These are phyloP conservation scores for Mucor piriformis DNA, from an alignment of 371 early-diverging fungal species.

Conservation along the genomic window DNA sequence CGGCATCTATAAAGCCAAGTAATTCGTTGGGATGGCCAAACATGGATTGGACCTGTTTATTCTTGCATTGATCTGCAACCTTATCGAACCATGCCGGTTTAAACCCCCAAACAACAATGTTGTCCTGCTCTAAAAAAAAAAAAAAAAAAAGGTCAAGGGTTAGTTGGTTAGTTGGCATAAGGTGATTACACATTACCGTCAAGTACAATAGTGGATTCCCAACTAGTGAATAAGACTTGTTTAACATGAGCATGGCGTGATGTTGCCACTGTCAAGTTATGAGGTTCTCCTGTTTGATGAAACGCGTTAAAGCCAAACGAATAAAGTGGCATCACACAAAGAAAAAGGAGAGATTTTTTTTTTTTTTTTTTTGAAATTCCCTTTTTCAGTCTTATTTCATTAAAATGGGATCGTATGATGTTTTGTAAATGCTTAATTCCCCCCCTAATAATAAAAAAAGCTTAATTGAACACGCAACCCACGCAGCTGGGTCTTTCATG, in stretches of 20 bases:
- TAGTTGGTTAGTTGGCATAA: no score
- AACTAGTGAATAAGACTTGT: constrained; percentile 26
- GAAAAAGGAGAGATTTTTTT: background rate
- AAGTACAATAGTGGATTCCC: constrained; percentile 39
- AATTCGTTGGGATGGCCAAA: constrained; percentile 29
- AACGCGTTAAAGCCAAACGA: constrained; percentile 45
- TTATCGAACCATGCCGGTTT: constrained; percentile 14
- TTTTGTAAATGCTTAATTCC: no score
- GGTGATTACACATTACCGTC: constrained; percentile 20
- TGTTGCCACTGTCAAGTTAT: background rate
- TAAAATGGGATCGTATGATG: no score
- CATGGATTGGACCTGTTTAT: background rate
- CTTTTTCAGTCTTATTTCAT: no score
- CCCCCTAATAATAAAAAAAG: no score
- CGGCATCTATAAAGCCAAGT: constrained; percentile 26
- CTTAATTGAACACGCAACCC: no score
- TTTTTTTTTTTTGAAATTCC: no score
- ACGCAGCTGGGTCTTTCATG: no score
- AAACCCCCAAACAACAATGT: constrained; percentile 30
- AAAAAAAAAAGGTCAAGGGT: no score
- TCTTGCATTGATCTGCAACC: background rate
- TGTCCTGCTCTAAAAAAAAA: constrained; percentile 26
- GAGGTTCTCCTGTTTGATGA: constrained; percentile 19
- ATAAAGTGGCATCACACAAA: constrained; percentile 11
- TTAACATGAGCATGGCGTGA: constrained; percentile 1